phyloP scores from a whole-genome alignment of 306 rosid species.

The Malus sieversii region DNA sequence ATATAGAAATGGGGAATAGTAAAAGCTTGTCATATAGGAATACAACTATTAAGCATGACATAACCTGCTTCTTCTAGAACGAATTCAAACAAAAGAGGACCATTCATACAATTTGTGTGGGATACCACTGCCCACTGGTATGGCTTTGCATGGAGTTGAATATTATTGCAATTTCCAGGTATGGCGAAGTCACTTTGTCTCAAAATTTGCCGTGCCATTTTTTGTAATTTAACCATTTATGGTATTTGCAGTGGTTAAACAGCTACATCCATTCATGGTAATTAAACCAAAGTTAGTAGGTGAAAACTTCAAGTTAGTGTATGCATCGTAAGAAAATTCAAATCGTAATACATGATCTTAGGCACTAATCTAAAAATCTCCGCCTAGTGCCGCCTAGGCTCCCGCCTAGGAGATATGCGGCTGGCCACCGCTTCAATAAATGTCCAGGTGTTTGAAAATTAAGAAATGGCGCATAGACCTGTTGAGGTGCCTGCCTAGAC shows the following conservation, averaged over 20 bases:
- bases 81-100: conserved; percentile 16
- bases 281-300: neutral
- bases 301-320: neutral
- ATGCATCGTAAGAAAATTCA: too few species aligned
- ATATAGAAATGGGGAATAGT: too few species aligned
- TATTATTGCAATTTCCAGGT: neutral
- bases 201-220: neutral
- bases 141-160: neutral
- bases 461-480: too few species aligned
- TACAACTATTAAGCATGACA: conserved; percentile 55
- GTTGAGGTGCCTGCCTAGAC: too few species aligned
- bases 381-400: too few species aligned
- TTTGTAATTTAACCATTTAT: conserved; percentile 5
- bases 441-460: too few species aligned
- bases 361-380: too few species aligned
- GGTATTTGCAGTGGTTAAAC: neutral
- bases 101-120: conserved; percentile 23
- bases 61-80: conserved; percentile 26
- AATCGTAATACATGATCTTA: too few species aligned
- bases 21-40: conserved; percentile 5
- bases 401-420: too few species aligned
- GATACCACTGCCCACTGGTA: neutral
- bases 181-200: neutral
- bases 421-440: too few species aligned
- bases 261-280: neutral